Evolutionary conservation across 2,329 filamentous ascomycete species (phyloP).

Genomic region (Coniochaeta sp.): DNA sequence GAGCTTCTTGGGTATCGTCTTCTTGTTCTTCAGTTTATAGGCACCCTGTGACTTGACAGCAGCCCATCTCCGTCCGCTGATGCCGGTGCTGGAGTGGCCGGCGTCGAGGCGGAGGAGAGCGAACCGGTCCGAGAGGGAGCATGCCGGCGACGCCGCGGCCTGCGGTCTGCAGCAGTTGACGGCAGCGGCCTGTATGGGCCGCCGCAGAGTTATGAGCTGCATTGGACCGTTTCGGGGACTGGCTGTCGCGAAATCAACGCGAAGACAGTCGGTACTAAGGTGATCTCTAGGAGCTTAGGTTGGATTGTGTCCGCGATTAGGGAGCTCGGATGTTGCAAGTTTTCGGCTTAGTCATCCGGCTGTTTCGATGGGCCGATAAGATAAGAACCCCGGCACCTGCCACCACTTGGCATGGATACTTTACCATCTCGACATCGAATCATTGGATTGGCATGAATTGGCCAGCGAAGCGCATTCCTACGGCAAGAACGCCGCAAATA

Average conservation of each 20-base stretch:
- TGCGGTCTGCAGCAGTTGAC: slow-evolving; percentile 28
- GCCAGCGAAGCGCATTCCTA: not conserved
- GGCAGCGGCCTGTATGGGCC: slow-evolving; percentile 36
- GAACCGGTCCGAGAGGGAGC: slow-evolving; percentile 17
- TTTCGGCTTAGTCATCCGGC: slow-evolving; percentile 30
- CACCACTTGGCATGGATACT: not conserved
- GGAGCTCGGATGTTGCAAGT: slow-evolving; percentile 14
- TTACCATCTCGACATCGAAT: not conserved
- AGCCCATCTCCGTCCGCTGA: slow-evolving; percentile 46
- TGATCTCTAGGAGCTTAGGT: not conserved
- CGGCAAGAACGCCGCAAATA: not conserved
- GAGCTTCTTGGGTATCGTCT: slow-evolving; percentile 68
- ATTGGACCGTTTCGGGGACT: slow-evolving; percentile 20
- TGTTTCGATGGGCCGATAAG: not conserved
- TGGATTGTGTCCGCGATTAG: not conserved
- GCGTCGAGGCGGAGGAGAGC: slow-evolving; percentile 26
- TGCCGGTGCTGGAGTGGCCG: slow-evolving; percentile 27
- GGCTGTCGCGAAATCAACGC: not conserved
- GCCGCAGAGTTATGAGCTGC: slow-evolving; percentile 39
- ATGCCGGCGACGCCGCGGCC: slow-evolving; percentile 10
- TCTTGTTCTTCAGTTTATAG: slow-evolving; percentile 57
- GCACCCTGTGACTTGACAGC: slow-evolving; percentile 59
- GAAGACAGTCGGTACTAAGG: not conserved
- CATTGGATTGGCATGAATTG: not conserved
- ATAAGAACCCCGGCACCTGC: not conserved